Percentiles rank a stretch among this genome's conserved stretches.
These are phyloP conservation scores for Sechiopsis laciniata DNA, from an alignment of 306 rosid genomes.

Conservation along the genomic window DNA sequence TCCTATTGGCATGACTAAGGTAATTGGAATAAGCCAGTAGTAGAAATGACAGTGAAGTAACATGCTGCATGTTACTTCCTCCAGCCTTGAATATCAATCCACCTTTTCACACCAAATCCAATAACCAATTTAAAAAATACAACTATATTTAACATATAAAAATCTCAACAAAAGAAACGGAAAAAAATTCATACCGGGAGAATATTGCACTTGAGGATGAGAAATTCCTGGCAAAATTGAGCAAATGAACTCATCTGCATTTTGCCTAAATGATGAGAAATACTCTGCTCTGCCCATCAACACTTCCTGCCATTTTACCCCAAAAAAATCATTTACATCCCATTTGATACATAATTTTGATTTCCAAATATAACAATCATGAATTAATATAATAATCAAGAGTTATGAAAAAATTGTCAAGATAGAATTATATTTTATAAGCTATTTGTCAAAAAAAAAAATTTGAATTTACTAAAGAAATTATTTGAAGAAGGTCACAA, in stretches of 20 bases:
- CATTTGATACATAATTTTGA: too few relatives aligned
- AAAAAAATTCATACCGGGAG: slow-evolving; percentile 54
- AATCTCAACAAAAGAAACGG: slow-evolving; percentile 3
- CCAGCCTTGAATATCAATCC: slow-evolving; percentile 92
- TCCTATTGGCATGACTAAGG: slow-evolving; percentile 80
- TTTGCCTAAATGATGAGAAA: slow-evolving; percentile 68
- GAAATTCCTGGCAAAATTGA: slow-evolving; percentile 83
- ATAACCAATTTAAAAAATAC: too few relatives aligned
- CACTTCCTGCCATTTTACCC: slow-evolving; percentile 58
- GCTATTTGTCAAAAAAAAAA: too few relatives aligned
- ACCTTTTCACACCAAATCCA: slow-evolving; percentile 36
- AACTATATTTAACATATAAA: too few relatives aligned
- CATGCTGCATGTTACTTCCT: slow-evolving; percentile 99
- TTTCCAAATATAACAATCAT: too few relatives aligned
- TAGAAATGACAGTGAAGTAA: slow-evolving; percentile 82
- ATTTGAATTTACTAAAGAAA: too few relatives aligned
- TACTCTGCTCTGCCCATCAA: slow-evolving; percentile 84
- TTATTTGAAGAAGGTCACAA: neutral
- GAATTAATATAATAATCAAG: too few relatives aligned
- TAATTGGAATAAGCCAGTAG: slow-evolving; percentile 76
- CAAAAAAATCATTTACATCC: neutral
- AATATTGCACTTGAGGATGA: slow-evolving; percentile 85
- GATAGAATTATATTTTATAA: too few relatives aligned
- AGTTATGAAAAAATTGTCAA: too few relatives aligned
- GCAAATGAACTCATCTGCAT: slow-evolving; percentile 85